Conservation (phyloP, 2,329 filamentous ascomycete genomes). For the Pseudocercospora pini-densiflorae region DNA sequence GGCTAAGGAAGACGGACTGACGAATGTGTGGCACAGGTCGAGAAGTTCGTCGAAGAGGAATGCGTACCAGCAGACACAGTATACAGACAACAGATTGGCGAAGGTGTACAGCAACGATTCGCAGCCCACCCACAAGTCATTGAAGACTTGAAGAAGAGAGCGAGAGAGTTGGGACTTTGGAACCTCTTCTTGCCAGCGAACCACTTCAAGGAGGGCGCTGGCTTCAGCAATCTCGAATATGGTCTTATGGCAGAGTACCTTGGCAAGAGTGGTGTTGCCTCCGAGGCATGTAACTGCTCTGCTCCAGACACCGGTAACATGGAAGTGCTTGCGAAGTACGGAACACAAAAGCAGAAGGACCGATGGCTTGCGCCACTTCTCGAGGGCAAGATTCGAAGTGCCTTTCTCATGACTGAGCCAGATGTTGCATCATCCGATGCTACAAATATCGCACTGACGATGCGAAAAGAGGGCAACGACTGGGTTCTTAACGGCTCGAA, state of each 20-base stretch:
- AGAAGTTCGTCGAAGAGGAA: conserved; percentile 96
- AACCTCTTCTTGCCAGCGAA: conserved; percentile 97
- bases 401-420: conserved; percentile 52
- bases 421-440: conserved; percentile 56
- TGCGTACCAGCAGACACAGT: conserved; percentile 77
- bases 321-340: conserved; percentile 58
- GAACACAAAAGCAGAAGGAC: conserved; percentile 54
- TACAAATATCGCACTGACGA: conserved; percentile 65
- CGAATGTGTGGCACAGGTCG: conserved; percentile 52
- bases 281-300: conserved; percentile 79
- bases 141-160: conserved; percentile 87
- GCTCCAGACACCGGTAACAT: conserved; percentile 59
- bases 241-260: conserved; percentile 96
- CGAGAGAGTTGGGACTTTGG: conserved; percentile 84
- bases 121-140: conserved; percentile 77
- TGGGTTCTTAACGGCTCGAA: conserved; percentile 97
- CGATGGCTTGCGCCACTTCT: conserved; percentile 56
- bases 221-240: conserved; percentile 95
- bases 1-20: conserved; percentile 13
- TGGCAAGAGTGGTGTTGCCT: conserved; percentile 81
- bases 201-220: conserved; percentile 93
- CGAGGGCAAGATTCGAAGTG: conserved; percentile 54
- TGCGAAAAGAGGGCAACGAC: conserved; percentile 80
- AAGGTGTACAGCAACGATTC: conserved; percentile 73
- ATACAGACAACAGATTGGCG: conserved; percentile 77